Evolutionary conservation across 2,329 filamentous ascomycete species (phyloP).

Genomic region (Emericellopsis cladophorae): DNA sequence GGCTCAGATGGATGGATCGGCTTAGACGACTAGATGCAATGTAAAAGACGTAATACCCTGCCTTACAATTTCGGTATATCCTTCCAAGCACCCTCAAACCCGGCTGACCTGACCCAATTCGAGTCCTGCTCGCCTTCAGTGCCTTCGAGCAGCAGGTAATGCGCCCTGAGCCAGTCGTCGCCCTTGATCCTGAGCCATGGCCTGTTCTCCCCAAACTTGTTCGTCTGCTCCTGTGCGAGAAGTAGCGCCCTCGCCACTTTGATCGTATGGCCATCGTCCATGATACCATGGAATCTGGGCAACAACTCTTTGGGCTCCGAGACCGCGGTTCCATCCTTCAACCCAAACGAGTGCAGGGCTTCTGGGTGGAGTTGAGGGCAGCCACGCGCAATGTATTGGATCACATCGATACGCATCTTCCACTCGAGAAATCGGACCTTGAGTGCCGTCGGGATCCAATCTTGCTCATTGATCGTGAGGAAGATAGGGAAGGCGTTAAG

Average conservation of each 20-base stretch:
- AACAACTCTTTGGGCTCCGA: slow-evolving; percentile 29
- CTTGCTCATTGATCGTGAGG: slow-evolving; percentile 46
- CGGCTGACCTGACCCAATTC: slow-evolving; percentile 49
- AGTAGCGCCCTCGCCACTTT: slow-evolving; percentile 64
- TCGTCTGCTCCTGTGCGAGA: slow-evolving; percentile 43
- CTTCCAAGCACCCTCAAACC: slow-evolving; percentile 55
- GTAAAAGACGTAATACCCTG: neutral
- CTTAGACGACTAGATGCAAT: slow-evolving; percentile 22
- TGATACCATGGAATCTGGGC: slow-evolving; percentile 27
- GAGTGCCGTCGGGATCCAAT: slow-evolving; percentile 44
- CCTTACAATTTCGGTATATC: slow-evolving; percentile 14
- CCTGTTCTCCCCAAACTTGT: slow-evolving; percentile 26
- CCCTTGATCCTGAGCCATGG: slow-evolving; percentile 40
- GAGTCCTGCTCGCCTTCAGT: slow-evolving; percentile 34
- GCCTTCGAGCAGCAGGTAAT: slow-evolving; percentile 49
- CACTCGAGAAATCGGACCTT: slow-evolving; percentile 67
- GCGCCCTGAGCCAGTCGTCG: slow-evolving; percentile 46
- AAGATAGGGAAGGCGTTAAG: slow-evolving; percentile 65
- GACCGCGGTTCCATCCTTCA: slow-evolving; percentile 28
- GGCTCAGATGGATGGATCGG: slow-evolving; percentile 32
- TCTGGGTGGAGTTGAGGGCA: slow-evolving; percentile 46
- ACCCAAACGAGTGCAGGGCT: slow-evolving; percentile 47
- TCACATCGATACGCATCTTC: slow-evolving; percentile 65
- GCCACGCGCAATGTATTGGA: slow-evolving; percentile 59
- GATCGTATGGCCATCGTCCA: slow-evolving; percentile 72